Base-by-base conservation (phyloP, 1,284 basidiomycete genomes). In the Cutaneotrichosporon dermatis region DNA sequence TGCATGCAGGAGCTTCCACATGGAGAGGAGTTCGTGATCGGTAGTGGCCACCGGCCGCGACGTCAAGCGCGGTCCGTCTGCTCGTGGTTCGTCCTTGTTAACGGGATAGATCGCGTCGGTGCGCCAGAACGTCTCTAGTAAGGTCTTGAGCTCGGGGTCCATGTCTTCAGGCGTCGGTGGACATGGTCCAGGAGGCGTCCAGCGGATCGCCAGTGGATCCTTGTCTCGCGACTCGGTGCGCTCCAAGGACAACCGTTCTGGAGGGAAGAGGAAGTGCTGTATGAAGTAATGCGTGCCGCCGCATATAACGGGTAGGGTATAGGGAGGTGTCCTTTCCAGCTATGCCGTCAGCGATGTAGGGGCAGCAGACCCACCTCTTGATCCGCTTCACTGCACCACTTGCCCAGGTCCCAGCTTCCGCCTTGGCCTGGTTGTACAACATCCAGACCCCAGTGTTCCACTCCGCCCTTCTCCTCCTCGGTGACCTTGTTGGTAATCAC, bases 211-310 rank as follows among this genome's bases (percentile, higher is more conserved):
- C 5, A 51, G 59, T 1, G 58, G 63, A 6, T 55, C 61, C 13
- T 44, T 33, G 4, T 39, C 25, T 9, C 39, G 16, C 15, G 45
- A 45, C 6, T 2, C 9, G 5, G 63, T 41, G 0, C 73, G 69
- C 2, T 68, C 71, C 6, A 80, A 61, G 0, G 80, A 78, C 16
- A 92, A 80, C 40, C 88, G 84, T 61, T 86, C 84, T 0, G 90
- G 87, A 66, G 93, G 93, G 8, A 78, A 76, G n/a, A 79, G 70
- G 44, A 73, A 76, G 74, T 99, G 92, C 73, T 99, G 95, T 15
- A 96, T 88, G 85, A 96, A 99, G 76, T 99, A 99, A 13, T 91
- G 87, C 0, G 95, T 99, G 6, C 95, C 95, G 3, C 95, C 95
- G 50, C 95, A 93, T 4, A 96, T 80, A 57, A 99, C 89, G 0